A percentile compares a stretch with the other conserved stretches of the same genome.
Conservation (phyloP, 108 stramenopile species). For the Bacterosira constricta region DNA sequence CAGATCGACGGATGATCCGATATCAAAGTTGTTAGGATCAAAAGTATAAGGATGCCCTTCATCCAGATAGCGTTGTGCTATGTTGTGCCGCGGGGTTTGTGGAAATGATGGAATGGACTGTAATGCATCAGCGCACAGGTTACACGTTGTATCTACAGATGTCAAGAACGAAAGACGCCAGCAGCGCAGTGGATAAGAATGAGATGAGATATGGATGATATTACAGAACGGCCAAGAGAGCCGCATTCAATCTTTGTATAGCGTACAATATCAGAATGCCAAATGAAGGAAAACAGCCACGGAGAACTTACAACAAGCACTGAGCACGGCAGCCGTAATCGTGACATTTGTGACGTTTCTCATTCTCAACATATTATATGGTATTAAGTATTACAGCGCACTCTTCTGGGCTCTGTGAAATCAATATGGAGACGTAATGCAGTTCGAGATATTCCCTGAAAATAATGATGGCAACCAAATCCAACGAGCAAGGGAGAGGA, state of each 20-base stretch:
- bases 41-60: constrained; percentile 5
- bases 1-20: constrained; percentile 9
- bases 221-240: too few species aligned
- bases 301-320: constrained; percentile 24
- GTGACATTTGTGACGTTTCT: not conserved
- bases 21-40: constrained; percentile 14
- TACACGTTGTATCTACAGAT: not conserved
- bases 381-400: too few species aligned
- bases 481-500: too few species aligned
- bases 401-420: too few species aligned
- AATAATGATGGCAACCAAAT: too few species aligned
- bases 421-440: too few species aligned
- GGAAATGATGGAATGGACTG: constrained; percentile 23
- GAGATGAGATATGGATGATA: not conserved
- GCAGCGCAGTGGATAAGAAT: too few species aligned
- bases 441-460: too few species aligned
- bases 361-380: not conserved
- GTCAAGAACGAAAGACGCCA: too few species aligned
- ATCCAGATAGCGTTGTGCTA: not conserved
- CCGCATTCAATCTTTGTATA: too few species aligned
- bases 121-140: constrained; percentile 6
- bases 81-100: not conserved
- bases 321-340: constrained; percentile 4
- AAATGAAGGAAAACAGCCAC: not conserved
- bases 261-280: not conserved